These are phyloP conservation scores for Solanum paucissectum DNA, from an alignment of 257 asterid species.

Conservation along the genomic window DNA sequence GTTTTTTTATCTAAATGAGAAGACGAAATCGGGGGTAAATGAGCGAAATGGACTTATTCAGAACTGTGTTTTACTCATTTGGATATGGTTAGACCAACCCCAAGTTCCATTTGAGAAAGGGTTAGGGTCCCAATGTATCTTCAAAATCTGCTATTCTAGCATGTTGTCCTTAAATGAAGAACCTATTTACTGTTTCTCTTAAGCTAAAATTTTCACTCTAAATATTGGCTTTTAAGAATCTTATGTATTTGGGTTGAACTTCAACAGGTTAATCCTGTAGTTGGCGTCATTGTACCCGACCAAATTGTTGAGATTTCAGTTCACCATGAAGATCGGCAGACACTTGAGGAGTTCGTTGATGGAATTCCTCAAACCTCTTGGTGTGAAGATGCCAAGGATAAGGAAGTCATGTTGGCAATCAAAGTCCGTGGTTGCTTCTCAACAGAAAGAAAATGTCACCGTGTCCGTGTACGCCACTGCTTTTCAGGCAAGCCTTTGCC, in stretches of 20 bases:
- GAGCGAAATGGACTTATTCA: not conserved
- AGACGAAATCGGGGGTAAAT: not conserved
- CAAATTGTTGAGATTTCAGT: slow-evolving; percentile 63
- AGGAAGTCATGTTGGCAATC: slow-evolving; percentile 61
- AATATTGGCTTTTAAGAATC: not conserved
- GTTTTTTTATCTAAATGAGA: not conserved
- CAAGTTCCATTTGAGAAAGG: not conserved
- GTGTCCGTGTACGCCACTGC: slow-evolving; percentile 75
- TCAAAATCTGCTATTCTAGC: not conserved
- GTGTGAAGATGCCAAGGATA: slow-evolving; percentile 95
- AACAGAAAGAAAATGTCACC: slow-evolving; percentile 43
- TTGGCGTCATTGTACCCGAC: slow-evolving; percentile 68
- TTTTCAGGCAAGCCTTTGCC: slow-evolving; percentile 51
- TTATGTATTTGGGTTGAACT: not conserved
- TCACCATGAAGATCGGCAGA: slow-evolving; percentile 63
- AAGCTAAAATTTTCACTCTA: not conserved
- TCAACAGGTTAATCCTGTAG: slow-evolving; percentile 69
- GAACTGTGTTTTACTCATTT: not conserved
- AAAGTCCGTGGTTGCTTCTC: slow-evolving; percentile 58
- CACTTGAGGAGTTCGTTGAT: slow-evolving; percentile 82
- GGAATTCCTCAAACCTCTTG: slow-evolving; percentile 76
- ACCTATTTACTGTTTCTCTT: not conserved
- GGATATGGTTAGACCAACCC: not conserved
- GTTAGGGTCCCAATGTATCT: not conserved
- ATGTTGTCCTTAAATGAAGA: not conserved